phyloP scores from a whole-genome alignment of 163 green algal genomes.

The Scenedesmus sp. region DNA sequence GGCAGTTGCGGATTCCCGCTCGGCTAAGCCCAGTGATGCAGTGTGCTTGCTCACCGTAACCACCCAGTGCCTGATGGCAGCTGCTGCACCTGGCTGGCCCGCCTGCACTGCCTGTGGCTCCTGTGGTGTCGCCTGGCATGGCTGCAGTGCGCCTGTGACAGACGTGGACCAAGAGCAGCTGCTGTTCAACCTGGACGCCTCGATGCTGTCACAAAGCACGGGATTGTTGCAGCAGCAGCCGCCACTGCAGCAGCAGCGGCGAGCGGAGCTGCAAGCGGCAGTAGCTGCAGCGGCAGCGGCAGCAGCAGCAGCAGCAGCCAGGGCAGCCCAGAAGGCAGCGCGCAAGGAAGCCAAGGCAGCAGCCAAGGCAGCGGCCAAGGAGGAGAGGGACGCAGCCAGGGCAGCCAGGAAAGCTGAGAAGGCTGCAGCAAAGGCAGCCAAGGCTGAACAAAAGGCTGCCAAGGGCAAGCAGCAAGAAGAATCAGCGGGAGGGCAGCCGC shows the following conservation, averaged over 20 bases:
- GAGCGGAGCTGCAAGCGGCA: background rate
- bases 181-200: slow-evolving; percentile 41
- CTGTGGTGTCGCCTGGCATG: background rate
- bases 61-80: background rate
- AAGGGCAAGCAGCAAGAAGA: background rate
- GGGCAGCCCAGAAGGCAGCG: background rate
- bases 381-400: slow-evolving; percentile 13
- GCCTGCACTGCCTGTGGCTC: background rate
- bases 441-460: background rate
- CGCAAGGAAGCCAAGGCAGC: background rate
- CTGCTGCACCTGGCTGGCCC: background rate
- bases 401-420: slow-evolving; percentile 7
- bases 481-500: slow-evolving; percentile 2
- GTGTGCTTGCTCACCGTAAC: background rate
- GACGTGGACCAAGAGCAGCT: slow-evolving; percentile 33
- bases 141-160: slow-evolving; percentile 23
- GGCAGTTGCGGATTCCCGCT: background rate
- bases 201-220: background rate
- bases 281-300: background rate
- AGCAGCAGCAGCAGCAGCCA: background rate
- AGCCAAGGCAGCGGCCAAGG: background rate
- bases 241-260: background rate
- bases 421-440: slow-evolving; percentile 11
- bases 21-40: background rate
- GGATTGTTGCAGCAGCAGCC: slow-evolving; percentile 19